Base-by-base conservation (phyloP, 345 rosid species). In the Angophora floribunda region DNA sequence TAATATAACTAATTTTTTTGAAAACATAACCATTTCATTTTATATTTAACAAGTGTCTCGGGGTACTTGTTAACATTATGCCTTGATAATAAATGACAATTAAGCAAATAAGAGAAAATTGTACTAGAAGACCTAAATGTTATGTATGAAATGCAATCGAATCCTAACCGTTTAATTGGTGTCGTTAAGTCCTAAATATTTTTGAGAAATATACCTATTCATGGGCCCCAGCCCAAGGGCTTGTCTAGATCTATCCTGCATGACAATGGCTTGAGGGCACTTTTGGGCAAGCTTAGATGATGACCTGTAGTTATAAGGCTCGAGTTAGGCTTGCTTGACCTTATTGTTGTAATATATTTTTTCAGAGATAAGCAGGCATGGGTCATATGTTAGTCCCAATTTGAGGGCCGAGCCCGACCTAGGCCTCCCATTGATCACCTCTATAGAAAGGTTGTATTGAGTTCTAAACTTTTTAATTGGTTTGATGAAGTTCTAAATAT, bases 351-450 rank as follows among this genome's bases (percentile, higher is more conserved):
- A 32, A 36, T 32, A 4, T 14, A 14, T 44, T 4, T 36, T 36
- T 70, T 70, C 0, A 17, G 1, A 32, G 12, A 2, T 67, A 12
- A 32, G 80, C 0, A 26, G 7, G 45, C 47, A 11, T 11, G 2
- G 3, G 24, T 16, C 32, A 17, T 17, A 9, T 32, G 11, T 70
- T 70, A 32, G 24, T 16, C 82, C 26, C 1, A 13, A 70, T 70
- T 11, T 70, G 6, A 36, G 22, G 82, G 24, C 12, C 21, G 0
- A 3, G 4, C 47, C 7, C 1, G 1, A 41, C 7, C 24, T 36
- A 36, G 47, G 82, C 47, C 82, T 36, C 26, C 47, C 7, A 70
- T 70, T 70, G 26, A 70, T 70, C 82, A 36, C 47, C 47, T 70
- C 47, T 36, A 19, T 24, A 1, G 5, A 36, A 36, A 36, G 22